Percentiles rank a stretch among this genome's conserved stretches.
phyloP scores from a whole-genome alignment of 78 protist species.

The Dictyostelium brefeldianum region DNA sequence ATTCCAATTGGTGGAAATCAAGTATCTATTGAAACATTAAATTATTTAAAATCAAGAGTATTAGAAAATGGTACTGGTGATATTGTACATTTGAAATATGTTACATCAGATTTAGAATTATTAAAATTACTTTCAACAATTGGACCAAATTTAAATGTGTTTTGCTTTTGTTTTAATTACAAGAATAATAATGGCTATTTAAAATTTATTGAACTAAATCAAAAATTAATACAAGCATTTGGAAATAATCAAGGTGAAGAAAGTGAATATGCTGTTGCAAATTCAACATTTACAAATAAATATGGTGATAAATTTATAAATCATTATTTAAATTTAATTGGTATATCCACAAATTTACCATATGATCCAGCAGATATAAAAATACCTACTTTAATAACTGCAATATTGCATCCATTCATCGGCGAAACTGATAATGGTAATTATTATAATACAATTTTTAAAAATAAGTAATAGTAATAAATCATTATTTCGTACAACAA shows the following conservation, averaged over 20 bases:
- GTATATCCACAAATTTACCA: not conserved
- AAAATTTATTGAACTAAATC: not conserved
- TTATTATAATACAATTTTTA: not conserved
- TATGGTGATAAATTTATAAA: not conserved
- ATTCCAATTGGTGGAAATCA: not conserved
- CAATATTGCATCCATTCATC: not conserved
- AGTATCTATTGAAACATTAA: not conserved
- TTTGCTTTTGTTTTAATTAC: constrained; percentile 4
- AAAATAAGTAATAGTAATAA: too few species aligned
- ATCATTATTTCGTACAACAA: too few species aligned
- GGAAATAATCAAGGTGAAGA: not conserved
- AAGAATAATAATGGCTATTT: not conserved
- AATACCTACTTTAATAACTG: not conserved
- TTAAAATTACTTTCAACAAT: not conserved
- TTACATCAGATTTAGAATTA: not conserved
- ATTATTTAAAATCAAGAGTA: not conserved
- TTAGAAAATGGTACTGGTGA: not conserved
- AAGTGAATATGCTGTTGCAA: not conserved
- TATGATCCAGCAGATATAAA: not conserved
- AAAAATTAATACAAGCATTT: not conserved
- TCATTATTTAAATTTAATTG: too few species aligned
- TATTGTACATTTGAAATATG: not conserved
- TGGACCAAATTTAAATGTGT: not conserved
- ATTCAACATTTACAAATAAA: not conserved
- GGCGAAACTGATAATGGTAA: not conserved